Evolutionary conservation across 345 rosid genomes (phyloP).

Genomic region (Melastoma malabathricum): DNA sequence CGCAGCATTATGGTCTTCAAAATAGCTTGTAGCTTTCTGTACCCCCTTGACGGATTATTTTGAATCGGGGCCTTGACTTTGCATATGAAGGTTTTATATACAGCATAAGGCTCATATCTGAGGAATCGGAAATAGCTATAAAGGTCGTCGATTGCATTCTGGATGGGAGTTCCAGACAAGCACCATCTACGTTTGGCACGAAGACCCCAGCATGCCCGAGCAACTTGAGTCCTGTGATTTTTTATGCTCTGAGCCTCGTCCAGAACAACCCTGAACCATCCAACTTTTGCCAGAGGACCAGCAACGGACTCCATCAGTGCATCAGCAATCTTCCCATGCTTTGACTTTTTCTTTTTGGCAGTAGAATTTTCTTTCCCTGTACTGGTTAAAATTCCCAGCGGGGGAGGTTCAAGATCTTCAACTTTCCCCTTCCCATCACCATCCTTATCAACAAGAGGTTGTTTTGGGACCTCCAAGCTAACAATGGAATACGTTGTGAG

Average conservation of each 20-base stretch:
- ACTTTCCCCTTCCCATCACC: conserved; percentile 42
- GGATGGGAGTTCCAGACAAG: conserved; percentile 96
- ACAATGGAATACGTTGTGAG: conserved; percentile 91
- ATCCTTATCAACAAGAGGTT: conserved; percentile 42
- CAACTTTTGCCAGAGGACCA: conserved; percentile 85
- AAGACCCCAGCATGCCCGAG: conserved; percentile 98
- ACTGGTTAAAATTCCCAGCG: conserved; percentile 22
- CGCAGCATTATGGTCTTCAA: conserved; percentile 92
- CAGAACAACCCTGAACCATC: conserved; percentile 89
- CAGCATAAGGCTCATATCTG: conserved; percentile 70
- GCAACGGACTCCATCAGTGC: conserved; percentile 32
- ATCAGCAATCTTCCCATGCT: conserved; percentile 29
- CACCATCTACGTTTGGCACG: conserved; percentile 99
- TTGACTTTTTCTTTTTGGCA: conserved; percentile 37
- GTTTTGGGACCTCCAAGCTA: conserved; percentile 95
- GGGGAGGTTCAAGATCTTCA: conserved; percentile 26
- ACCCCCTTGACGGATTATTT: conserved; percentile 52
- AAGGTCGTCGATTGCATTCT: conserved; percentile 91
- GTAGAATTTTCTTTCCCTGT: conserved; percentile 44
- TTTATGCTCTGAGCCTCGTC: conserved; percentile 99
- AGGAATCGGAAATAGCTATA: conserved; percentile 97
- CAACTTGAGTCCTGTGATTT: conserved; percentile 90
- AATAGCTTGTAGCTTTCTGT: conserved; percentile 70
- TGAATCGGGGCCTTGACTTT: conserved; percentile 55
- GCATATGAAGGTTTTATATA: conserved; percentile 42